Evolutionary conservation across 805 yeast species (phyloP).

Genomic region (Metschnikowia arizonensis): DNA sequence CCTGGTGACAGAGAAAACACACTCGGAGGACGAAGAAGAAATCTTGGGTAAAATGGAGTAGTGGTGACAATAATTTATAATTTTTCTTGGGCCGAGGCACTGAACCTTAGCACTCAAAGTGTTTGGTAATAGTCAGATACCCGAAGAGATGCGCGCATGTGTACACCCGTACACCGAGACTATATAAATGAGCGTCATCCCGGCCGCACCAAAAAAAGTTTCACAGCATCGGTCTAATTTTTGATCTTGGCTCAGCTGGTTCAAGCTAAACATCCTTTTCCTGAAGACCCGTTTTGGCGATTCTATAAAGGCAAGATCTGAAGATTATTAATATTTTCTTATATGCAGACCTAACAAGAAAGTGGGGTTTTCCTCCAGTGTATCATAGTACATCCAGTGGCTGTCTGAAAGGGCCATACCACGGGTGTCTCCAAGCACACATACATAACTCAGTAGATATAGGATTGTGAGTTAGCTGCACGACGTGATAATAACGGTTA

Average conservation of each 20-base stretch:
- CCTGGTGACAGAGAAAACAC: background rate
- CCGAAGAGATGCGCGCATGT: no score
- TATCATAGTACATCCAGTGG: conserved; percentile 47
- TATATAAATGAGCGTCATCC: background rate
- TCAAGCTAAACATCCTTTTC: conserved; percentile 25
- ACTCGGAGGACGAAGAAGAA: conserved; percentile 12
- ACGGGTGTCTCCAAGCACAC: conserved; percentile 51
- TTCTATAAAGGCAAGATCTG: conserved; percentile 34
- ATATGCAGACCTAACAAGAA: conserved; percentile 21
- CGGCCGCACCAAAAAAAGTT: background rate
- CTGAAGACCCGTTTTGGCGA: conserved; percentile 43
- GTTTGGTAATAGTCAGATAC: background rate
- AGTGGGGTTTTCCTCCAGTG: conserved; percentile 31
- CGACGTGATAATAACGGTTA: no score
- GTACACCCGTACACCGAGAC: conserved; percentile 15
- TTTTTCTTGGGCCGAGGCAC: background rate
- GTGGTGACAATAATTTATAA: background rate
- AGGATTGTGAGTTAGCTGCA: no score
- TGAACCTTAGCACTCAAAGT: background rate
- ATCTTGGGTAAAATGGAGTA: conserved; percentile 18
- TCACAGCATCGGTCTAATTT: conserved; percentile 7
- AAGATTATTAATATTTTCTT: background rate
- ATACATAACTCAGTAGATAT: no score
- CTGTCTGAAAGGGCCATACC: conserved; percentile 22
- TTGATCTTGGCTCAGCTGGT: conserved; percentile 15